Conservation (phyloP, 306 rosid genomes). For the Styphnolobium japonicum region DNA sequence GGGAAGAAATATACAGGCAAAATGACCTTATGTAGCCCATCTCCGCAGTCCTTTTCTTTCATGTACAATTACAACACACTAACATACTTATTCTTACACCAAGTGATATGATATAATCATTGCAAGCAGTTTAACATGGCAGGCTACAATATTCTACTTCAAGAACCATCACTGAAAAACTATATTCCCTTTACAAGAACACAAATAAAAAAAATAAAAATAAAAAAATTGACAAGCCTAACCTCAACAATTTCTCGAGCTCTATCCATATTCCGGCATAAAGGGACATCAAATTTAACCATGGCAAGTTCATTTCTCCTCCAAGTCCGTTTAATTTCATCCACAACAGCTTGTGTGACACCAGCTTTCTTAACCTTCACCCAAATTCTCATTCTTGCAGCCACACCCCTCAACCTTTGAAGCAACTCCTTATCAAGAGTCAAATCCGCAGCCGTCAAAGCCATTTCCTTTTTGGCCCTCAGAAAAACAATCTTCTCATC, state of each 20-base stretch:
- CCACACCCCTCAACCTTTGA: constrained; percentile 66
- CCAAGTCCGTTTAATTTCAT: constrained; percentile 57
- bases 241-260: constrained; percentile 91
- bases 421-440: constrained; percentile 58
- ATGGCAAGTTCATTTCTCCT: constrained; percentile 71
- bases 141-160: not conserved
- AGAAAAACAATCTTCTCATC: constrained; percentile 45
- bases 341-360: constrained; percentile 66
- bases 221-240: not conserved
- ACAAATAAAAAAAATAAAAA: not conserved
- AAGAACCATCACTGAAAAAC: not conserved
- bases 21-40: not conserved
- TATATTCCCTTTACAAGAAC: not conserved
- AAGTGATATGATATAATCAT: not conserved
- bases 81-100: not conserved
- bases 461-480: constrained; percentile 50
- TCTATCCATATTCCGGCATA: constrained; percentile 82
- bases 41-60: not conserved
- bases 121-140: not conserved
- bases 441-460: constrained; percentile 50
- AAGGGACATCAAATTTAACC: constrained; percentile 75
- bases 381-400: constrained; percentile 63
- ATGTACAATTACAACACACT: not conserved
- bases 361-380: constrained; percentile 90
- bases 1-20: not conserved